Conservation (phyloP, 2,329 filamentous ascomycete species). For the Xylaria hypoxylon region DNA sequence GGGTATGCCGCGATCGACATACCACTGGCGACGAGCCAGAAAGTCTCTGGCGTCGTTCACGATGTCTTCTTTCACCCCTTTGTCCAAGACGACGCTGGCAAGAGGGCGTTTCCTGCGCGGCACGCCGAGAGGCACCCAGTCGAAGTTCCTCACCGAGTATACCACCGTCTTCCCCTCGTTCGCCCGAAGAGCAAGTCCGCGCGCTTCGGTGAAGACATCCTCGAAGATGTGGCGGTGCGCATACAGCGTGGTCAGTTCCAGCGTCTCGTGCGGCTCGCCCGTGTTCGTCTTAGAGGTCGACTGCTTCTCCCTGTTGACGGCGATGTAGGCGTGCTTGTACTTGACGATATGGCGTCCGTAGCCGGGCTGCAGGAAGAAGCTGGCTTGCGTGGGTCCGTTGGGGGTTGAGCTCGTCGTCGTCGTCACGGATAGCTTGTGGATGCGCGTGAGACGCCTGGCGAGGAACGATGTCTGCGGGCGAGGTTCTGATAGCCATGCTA, state of each 20-base stretch:
- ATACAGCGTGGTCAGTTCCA: conserved; percentile 92
- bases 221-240: conserved; percentile 90
- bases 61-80: conserved; percentile 86
- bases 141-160: conserved; percentile 84
- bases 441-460: conserved; percentile 67
- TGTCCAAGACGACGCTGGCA: conserved; percentile 87
- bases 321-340: conserved; percentile 87
- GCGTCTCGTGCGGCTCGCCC: conserved; percentile 92
- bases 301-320: conserved; percentile 88
- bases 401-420: conserved; percentile 67
- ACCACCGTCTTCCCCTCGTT: conserved; percentile 94
- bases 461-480: conserved; percentile 73
- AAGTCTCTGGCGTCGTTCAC: conserved; percentile 87
- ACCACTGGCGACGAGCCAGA: conserved; percentile 83
- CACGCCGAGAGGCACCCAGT: conserved; percentile 87
- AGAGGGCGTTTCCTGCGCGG: conserved; percentile 88
- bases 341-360: conserved; percentile 90
- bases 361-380: conserved; percentile 90
- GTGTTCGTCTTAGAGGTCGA: conserved; percentile 82
- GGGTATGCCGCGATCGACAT: conserved; percentile 92
- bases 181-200: conserved; percentile 79
- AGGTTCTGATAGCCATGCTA: conserved; percentile 92
- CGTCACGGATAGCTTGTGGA: conserved; percentile 69
- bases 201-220: conserved; percentile 87
- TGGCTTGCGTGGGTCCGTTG: conserved; percentile 77